Percentiles rank a stretch among this genome's conserved stretches.
Conservation (phyloP, 2,329 filamentous ascomycete species). For the Chaetothyriales sp. region DNA sequence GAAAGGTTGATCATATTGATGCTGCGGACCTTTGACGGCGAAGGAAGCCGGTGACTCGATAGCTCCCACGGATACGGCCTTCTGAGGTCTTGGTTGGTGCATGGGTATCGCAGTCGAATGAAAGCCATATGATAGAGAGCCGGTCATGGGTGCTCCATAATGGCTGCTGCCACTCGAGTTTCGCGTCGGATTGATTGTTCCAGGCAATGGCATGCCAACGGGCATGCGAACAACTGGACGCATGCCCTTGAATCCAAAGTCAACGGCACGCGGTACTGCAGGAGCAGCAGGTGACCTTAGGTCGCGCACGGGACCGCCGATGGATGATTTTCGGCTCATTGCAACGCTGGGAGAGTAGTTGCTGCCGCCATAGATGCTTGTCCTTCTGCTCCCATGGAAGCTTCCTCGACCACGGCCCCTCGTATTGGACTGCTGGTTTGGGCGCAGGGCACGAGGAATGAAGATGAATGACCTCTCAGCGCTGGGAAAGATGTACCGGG, state of each 20-base stretch:
- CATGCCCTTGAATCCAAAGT: constrained; percentile 38
- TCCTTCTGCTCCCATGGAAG: constrained; percentile 56
- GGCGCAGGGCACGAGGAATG: constrained; percentile 82
- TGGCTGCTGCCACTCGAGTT: constrained; percentile 31
- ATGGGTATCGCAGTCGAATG: constrained; percentile 53
- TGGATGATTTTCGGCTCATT: constrained; percentile 76
- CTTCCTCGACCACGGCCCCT: constrained; percentile 56
- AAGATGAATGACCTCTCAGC: constrained; percentile 91
- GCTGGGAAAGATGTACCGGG: constrained; percentile 82
- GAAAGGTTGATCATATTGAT: constrained; percentile 69
- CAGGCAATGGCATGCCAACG: constrained; percentile 32
- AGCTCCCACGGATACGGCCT: constrained; percentile 79
- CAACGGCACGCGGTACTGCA: constrained; percentile 43
- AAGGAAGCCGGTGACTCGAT: constrained; percentile 68
- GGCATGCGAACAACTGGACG: constrained; percentile 68
- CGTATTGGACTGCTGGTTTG: constrained; percentile 68
- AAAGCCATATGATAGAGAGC: constrained; percentile 41
- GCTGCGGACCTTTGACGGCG: constrained; percentile 43
- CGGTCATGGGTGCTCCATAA: constrained; percentile 34
- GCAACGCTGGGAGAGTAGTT: constrained; percentile 73
- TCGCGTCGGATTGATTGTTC: not conserved
- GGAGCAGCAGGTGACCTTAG: constrained; percentile 2
- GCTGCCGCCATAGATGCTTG: constrained; percentile 70
- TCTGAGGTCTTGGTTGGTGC: constrained; percentile 90
- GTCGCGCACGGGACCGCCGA: constrained; percentile 27